Percentiles rank a stretch among this genome's conserved stretches.
Evolutionary conservation across 2,329 filamentous ascomycete species (phyloP).

Genomic region (Fusarium albosuccineum): DNA sequence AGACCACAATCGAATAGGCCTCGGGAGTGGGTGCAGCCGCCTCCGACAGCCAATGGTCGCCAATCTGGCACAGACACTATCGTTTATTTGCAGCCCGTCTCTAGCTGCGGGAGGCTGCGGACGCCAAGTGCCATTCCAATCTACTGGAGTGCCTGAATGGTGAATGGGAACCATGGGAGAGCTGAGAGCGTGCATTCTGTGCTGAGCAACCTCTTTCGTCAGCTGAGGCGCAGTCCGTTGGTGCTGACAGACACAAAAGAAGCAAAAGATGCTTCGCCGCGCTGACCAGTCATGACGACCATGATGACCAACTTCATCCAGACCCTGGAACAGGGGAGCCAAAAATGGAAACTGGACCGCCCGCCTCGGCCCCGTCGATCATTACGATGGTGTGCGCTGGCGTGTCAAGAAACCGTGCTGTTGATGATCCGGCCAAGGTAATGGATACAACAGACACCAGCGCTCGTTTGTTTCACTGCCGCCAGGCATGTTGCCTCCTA

Average conservation of each 20-base stretch:
- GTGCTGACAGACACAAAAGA: neutral
- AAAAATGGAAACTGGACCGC: slow-evolving; percentile 16
- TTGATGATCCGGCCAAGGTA: neutral
- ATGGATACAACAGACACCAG: neutral
- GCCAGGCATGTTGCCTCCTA: neutral
- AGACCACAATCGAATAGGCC: neutral
- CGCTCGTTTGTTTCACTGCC: neutral
- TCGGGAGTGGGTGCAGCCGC: slow-evolving; percentile 6
- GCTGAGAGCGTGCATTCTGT: too few species aligned
- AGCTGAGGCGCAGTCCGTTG: neutral
- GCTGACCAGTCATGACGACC: slow-evolving; percentile 4
- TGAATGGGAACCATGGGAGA: neutral
- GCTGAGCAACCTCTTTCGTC: too few species aligned
- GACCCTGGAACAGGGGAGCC: neutral
- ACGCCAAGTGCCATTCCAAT: slow-evolving; percentile 32
- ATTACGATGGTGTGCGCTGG: neutral
- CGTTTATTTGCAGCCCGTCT: slow-evolving; percentile 10
- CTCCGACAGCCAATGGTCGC: neutral
- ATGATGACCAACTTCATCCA: neutral
- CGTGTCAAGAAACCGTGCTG: neutral
- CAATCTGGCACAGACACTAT: neutral
- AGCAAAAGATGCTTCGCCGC: slow-evolving; percentile 2
- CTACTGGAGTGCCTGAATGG: neutral
- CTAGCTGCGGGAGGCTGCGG: slow-evolving; percentile 34
- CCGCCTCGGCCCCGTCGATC: slow-evolving; percentile 3